A percentile compares a stretch with the other conserved stretches of the same genome.
phyloP scores from a whole-genome alignment of 2,329 filamentous ascomycete species.

The Pestalotiopsis sp. region DNA sequence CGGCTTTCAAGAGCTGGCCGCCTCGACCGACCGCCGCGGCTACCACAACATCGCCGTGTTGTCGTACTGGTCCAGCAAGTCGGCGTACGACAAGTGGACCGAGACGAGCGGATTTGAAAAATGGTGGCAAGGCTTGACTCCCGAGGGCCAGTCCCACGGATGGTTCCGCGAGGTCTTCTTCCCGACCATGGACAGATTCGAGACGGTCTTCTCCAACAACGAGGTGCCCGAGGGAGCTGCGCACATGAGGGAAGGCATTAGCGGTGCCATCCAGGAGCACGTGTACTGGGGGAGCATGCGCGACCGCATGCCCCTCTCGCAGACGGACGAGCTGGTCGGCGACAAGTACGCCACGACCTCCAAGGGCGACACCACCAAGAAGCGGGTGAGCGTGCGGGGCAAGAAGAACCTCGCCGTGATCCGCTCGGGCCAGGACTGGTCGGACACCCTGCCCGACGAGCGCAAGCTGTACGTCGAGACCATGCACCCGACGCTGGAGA shows the following conservation, averaged over 20 bases:
- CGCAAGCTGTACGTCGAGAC: conserved; percentile 43
- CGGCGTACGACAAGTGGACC: conserved; percentile 33
- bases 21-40: conserved; percentile 32
- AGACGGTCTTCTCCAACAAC: conserved; percentile 43
- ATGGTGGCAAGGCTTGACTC: conserved; percentile 39
- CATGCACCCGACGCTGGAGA: conserved; percentile 45
- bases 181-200: conserved; percentile 43
- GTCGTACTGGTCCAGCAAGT: conserved; percentile 38
- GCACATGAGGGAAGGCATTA: conserved; percentile 39
- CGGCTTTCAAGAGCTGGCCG: conserved; percentile 33
- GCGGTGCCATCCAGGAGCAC: conserved; percentile 42
- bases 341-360: background rate
- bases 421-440: conserved; percentile 49
- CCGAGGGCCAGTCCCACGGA: conserved; percentile 29
- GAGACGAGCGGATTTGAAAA: conserved; percentile 34
- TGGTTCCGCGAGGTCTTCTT: conserved; percentile 46
- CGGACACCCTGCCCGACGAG: conserved; percentile 39
- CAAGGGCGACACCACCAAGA: conserved; percentile 2
- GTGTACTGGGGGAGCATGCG: conserved; percentile 50
- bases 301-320: conserved; percentile 41
- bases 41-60: conserved; percentile 38
- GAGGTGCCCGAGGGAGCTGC: conserved; percentile 40
- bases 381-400: conserved; percentile 32
- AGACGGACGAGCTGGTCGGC: conserved; percentile 34
- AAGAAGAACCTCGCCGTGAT: conserved; percentile 44